Conservation (phyloP, 2,329 filamentous ascomycete genomes). For the Exophiala alcalophila region DNA sequence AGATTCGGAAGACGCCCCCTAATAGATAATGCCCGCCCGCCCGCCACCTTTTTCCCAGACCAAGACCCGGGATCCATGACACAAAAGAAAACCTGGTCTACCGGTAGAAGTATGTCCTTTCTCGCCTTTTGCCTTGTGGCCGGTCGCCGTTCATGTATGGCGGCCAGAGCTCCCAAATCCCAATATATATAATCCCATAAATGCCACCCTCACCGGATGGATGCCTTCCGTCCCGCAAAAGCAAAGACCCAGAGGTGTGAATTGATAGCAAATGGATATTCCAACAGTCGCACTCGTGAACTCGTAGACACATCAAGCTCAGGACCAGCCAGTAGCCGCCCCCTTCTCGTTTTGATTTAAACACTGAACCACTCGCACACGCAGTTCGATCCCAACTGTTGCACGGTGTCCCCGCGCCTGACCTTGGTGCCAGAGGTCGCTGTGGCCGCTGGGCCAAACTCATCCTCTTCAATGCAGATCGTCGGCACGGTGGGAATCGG, state of each 20-base stretch:
- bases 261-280: constrained; percentile 1
- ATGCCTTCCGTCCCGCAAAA: too few relatives aligned
- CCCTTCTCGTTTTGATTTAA: constrained; percentile 7
- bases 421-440: constrained; percentile 6
- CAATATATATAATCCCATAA: constrained; percentile 4
- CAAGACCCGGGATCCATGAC: too few relatives aligned
- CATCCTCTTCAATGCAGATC: constrained; percentile 28
- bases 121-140: too few relatives aligned
- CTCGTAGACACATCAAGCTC: constrained; percentile 24
- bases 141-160: too few relatives aligned
- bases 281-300: constrained; percentile 16
- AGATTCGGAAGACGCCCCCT: too few relatives aligned
- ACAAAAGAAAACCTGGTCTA: constrained; percentile 7
- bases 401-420: constrained; percentile 10
- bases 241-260: not conserved
- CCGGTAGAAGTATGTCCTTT: constrained; percentile 2
- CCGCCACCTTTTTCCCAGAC: too few relatives aligned
- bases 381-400: constrained; percentile 28
- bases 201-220: too few relatives aligned
- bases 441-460: constrained; percentile 12
- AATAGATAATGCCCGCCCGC: too few relatives aligned
- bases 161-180: constrained; percentile 1
- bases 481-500: constrained; percentile 31
- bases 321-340: not conserved
- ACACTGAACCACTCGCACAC: constrained; percentile 30